phyloP scores from a whole-genome alignment of 768 basidiomycete genomes.

The Astraeus odoratus region DNA sequence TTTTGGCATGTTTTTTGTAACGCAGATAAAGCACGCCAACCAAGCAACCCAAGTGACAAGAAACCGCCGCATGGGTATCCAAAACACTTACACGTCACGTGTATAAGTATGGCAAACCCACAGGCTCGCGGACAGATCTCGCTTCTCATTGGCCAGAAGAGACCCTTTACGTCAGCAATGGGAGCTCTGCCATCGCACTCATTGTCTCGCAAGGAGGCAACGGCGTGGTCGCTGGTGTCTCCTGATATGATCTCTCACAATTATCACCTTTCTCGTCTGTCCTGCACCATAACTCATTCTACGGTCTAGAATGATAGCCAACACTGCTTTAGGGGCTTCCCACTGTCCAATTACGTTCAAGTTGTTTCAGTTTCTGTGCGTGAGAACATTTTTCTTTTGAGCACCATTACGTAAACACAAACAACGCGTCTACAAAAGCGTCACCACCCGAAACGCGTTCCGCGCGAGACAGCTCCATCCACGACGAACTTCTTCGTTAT shows the following conservation, averaged over 20 bases:
- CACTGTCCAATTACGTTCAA: not conserved
- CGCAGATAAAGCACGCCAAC: not conserved
- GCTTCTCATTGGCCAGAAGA: not conserved
- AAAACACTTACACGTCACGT: not conserved
- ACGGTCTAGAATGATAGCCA: not conserved
- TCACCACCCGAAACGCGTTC: not conserved
- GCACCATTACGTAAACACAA: conserved; percentile 2
- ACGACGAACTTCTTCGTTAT: too few relatives aligned
- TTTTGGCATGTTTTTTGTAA: not conserved
- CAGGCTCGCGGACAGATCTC: not conserved
- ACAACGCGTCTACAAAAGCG: conserved; percentile 15
- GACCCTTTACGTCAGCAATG: not conserved
- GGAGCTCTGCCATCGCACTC: not conserved
- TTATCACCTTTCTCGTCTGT: not conserved
- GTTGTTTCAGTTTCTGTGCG: too few relatives aligned
- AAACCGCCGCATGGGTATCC: not conserved
- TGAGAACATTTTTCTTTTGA: conserved; percentile 8
- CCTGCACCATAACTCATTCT: too few relatives aligned
- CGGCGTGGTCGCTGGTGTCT: not conserved
- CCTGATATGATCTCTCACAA: not conserved
- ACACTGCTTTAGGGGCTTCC: not conserved
- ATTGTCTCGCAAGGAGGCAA: not conserved
- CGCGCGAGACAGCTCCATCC: too few relatives aligned
- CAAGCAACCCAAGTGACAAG: not conserved
- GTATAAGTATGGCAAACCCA: not conserved